Evolutionary conservation across 2,329 filamentous ascomycete genomes (phyloP).

Genomic region (Aspergillus sp.): DNA sequence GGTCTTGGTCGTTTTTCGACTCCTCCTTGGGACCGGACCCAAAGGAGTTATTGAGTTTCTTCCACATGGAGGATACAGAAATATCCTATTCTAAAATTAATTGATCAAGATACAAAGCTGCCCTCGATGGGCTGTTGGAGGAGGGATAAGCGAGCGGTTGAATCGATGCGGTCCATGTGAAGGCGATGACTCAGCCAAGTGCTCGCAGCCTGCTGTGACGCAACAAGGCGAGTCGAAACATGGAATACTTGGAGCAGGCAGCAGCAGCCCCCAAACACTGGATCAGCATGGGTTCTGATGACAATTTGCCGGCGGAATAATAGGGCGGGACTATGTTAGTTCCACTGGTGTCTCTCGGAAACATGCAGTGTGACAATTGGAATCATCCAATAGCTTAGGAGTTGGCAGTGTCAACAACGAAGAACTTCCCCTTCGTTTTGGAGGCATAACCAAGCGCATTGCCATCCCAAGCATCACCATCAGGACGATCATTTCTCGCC

Average conservation of each 20-base stretch:
- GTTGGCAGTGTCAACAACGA: constrained; percentile 63
- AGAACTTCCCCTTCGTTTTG: constrained; percentile 69
- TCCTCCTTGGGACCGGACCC: constrained; percentile 26
- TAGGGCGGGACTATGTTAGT: not conserved
- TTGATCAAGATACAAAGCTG: not conserved
- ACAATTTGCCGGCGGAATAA: not conserved
- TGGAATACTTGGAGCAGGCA: not conserved
- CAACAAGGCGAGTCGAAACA: not conserved
- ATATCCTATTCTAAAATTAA: constrained; percentile 7
- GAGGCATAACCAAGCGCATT: constrained; percentile 67
- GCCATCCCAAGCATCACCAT: constrained; percentile 62
- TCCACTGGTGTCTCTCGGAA: not conserved
- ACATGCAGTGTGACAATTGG: not conserved
- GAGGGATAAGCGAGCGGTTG: not conserved
- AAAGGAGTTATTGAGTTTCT: constrained; percentile 32
- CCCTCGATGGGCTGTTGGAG: not conserved
- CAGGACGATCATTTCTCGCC: constrained; percentile 33
- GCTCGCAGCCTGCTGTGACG: not conserved
- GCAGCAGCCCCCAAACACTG: not conserved
- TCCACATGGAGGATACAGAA: constrained; percentile 25
- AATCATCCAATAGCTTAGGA: constrained; percentile 5
- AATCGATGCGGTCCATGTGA: not conserved
- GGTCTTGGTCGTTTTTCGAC: constrained; percentile 34
- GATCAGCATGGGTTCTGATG: not conserved
- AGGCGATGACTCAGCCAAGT: constrained; percentile 22